A percentile compares a stretch with the other conserved stretches of the same genome.
These are phyloP conservation scores for Arthrinium phaeospermum DNA, from an alignment of 2,329 filamentous ascomycete species.

Conservation along the genomic window DNA sequence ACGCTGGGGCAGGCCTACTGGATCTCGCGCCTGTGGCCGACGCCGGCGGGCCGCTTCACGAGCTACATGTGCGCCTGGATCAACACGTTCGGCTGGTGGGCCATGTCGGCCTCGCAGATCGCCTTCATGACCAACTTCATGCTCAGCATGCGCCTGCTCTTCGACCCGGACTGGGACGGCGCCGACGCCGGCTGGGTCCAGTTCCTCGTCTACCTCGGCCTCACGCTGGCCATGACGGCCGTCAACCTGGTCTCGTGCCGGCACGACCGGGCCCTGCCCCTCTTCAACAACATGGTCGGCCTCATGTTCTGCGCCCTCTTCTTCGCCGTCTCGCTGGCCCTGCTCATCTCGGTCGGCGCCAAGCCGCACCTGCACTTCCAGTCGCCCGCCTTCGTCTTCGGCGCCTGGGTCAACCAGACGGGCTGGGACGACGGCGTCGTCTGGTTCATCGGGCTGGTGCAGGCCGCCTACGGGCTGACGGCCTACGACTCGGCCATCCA, in stretches of 20 bases:
- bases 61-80: conserved; percentile 66
- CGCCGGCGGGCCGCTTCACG: conserved; percentile 49
- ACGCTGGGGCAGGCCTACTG: conserved; percentile 66
- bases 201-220: conserved; percentile 60
- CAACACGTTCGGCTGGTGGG: conserved; percentile 66
- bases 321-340: conserved; percentile 54
- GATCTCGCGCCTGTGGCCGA: conserved; percentile 51
- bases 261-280: conserved; percentile 51
- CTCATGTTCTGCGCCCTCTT: conserved; percentile 58
- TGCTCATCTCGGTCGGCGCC: conserved; percentile 58
- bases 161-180: conserved; percentile 52
- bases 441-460: conserved; percentile 64
- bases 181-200: conserved; percentile 55
- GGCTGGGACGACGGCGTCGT: conserved; percentile 61
- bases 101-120: conserved; percentile 58
- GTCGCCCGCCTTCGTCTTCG: conserved; percentile 57
- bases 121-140: conserved; percentile 65
- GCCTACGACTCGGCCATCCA: conserved; percentile 66
- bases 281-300: conserved; percentile 63
- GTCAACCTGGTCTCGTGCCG: conserved; percentile 60
- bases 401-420: conserved; percentile 54
- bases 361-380: conserved; percentile 52
- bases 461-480: conserved; percentile 61
- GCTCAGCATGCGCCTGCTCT: conserved; percentile 61
- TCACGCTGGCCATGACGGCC: conserved; percentile 52